phyloP scores from a whole-genome alignment of 805 yeast species.

The Kuraishia piskuri region DNA sequence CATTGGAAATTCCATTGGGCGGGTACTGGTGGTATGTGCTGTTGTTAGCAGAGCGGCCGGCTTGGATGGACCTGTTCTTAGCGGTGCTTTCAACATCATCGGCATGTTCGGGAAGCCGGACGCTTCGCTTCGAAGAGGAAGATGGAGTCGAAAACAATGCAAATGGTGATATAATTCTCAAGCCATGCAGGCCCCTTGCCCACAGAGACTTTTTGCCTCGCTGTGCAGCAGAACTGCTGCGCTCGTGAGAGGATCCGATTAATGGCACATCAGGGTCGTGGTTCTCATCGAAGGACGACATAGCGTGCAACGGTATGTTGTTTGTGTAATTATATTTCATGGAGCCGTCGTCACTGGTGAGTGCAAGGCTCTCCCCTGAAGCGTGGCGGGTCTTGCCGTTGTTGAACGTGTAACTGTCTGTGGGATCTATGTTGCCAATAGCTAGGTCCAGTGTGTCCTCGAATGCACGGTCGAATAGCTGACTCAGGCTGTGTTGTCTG shows the following conservation, averaged over 20 bases:
- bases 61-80: slow-evolving; percentile 30
- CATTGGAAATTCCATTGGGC: slow-evolving; percentile 83
- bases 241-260: slow-evolving; percentile 7
- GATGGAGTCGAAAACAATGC: slow-evolving; percentile 11
- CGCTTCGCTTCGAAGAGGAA: slow-evolving; percentile 14
- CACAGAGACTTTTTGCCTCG: slow-evolving; percentile 18
- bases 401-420: slow-evolving; percentile 16
- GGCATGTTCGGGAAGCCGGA: slow-evolving; percentile 18
- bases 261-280: slow-evolving; percentile 16
- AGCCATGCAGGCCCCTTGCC: slow-evolving; percentile 20
- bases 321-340: slow-evolving; percentile 6
- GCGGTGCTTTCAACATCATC: slow-evolving; percentile 5
- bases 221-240: background rate
- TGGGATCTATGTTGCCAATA: slow-evolving; percentile 38
- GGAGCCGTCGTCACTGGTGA: slow-evolving; percentile 18
- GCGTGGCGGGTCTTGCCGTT: slow-evolving; percentile 20
- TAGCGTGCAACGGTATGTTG: slow-evolving; percentile 20
- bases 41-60: slow-evolving; percentile 20
- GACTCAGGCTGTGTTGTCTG: slow-evolving; percentile 21
- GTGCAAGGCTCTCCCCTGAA: slow-evolving; percentile 17
- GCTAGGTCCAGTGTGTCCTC: slow-evolving; percentile 63
- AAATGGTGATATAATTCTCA: slow-evolving; percentile 16
- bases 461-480: slow-evolving; percentile 51
- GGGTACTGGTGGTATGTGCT: slow-evolving; percentile 23
- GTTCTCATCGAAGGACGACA: slow-evolving; percentile 12